Evolutionary conservation across 2,329 filamentous ascomycete species (phyloP).

Genomic region (Botryotinia calthae): DNA sequence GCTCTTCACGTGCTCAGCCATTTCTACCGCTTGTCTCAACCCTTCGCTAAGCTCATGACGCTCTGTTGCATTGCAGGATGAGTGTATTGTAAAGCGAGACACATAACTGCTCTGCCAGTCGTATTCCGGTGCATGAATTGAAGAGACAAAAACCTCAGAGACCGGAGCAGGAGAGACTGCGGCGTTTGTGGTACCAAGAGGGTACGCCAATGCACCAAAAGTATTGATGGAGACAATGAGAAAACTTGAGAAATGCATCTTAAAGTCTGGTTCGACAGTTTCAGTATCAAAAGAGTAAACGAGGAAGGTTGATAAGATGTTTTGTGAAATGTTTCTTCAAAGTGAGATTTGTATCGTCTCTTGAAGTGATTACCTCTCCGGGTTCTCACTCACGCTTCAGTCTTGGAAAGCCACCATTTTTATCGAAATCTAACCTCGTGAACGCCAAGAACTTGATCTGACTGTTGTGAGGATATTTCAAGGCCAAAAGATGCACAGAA

Average conservation of each 20-base stretch:
- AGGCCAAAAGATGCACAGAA: not conserved
- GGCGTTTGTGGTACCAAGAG: not conserved
- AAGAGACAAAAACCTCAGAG: not conserved
- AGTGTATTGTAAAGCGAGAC: not conserved
- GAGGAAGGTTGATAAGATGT: not conserved
- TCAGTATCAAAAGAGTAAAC: not conserved
- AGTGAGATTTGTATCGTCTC: not conserved
- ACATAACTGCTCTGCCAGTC: not conserved
- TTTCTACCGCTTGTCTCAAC: not conserved
- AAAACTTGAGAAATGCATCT: not conserved
- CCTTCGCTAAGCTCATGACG: conserved; percentile 7
- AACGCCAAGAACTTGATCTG: not conserved
- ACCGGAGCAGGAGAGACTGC: not conserved
- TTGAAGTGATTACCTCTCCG: not conserved
- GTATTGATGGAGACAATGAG: not conserved
- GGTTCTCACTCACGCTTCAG: not conserved
- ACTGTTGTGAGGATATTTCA: not conserved
- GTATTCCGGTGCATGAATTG: not conserved
- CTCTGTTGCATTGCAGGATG: conserved; percentile 4
- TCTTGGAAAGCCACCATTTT: not conserved
- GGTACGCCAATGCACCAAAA: conserved; percentile 1
- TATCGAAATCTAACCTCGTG: not conserved
- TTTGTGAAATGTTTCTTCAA: not conserved
- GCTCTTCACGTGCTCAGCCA: not conserved
- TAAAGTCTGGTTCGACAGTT: not conserved